These are phyloP conservation scores for Cyberlindnera xishuangbannaensis DNA, from an alignment of 805 yeast genomes.

Conservation along the genomic window DNA sequence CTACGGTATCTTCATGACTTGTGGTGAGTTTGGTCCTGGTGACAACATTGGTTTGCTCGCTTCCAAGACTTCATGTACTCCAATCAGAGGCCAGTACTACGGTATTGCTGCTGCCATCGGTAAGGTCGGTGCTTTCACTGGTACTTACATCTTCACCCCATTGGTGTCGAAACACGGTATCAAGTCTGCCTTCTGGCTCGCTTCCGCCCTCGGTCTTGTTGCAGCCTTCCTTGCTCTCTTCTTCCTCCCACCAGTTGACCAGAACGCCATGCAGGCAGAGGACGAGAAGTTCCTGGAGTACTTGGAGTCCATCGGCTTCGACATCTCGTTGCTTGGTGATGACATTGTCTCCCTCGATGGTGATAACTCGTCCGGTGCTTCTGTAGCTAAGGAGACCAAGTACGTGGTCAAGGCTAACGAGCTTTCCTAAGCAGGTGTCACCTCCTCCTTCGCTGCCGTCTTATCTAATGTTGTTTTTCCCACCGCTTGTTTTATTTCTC, in stretches of 20 bases:
- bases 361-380: constrained; percentile 2
- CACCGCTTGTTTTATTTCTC: too few relatives aligned
- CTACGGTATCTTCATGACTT: constrained; percentile 79
- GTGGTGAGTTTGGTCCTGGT: constrained; percentile 95
- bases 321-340: constrained; percentile 49
- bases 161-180: constrained; percentile 63
- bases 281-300: constrained; percentile 67
- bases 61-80: constrained; percentile 78
- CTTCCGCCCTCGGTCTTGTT: constrained; percentile 69
- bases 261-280: constrained; percentile 73
- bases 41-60: constrained; percentile 86
- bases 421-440: neutral
- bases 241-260: constrained; percentile 76
- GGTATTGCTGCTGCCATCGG: constrained; percentile 91
- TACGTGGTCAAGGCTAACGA: neutral
- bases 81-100: constrained; percentile 86
- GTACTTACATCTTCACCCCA: constrained; percentile 83
- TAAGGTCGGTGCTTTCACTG: constrained; percentile 89
- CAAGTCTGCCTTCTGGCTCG: constrained; percentile 76
- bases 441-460: neutral
- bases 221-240: constrained; percentile 66
- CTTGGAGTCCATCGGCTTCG: constrained; percentile 64
- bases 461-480: too few relatives aligned
- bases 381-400: constrained; percentile 1
- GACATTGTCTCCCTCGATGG: constrained; percentile 7